A percentile compares a stretch with the other conserved stretches of the same genome.
phyloP scores from a whole-genome alignment of 345 rosid species.

The Syzygium oleosum region DNA sequence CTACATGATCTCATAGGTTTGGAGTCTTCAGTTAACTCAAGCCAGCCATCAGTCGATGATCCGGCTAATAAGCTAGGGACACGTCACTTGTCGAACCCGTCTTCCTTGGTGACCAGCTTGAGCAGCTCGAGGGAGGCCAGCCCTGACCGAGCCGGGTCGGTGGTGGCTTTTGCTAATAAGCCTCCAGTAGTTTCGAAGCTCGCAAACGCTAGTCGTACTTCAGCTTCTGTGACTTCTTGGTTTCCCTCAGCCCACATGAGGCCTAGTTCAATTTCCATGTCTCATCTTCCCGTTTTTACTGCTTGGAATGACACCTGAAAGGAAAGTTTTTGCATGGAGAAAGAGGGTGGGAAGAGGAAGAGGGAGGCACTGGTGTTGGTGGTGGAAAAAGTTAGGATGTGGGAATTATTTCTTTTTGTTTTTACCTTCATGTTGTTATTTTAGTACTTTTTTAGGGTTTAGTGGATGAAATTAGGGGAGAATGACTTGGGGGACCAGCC shows the following conservation, averaged over 20 bases:
- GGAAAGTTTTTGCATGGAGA: not conserved
- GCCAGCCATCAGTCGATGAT: conserved; percentile 23
- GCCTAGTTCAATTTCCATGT: conserved; percentile 35
- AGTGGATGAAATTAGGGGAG: conserved; percentile 4
- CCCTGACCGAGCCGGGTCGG: conserved; percentile 36
- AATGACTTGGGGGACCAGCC: not conserved
- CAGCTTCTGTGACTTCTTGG: conserved; percentile 20
- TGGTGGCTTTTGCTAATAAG: conserved; percentile 39
- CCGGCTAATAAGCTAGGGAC: conserved; percentile 16
- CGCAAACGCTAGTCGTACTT: not conserved
- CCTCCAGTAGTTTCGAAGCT: conserved; percentile 52
- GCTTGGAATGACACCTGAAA: conserved; percentile 59
- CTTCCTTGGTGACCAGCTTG: conserved; percentile 56
- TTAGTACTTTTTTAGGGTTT: not conserved
- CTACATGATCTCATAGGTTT: conserved; percentile 35
- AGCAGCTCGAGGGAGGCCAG: conserved; percentile 64
- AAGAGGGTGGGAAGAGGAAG: not conserved
- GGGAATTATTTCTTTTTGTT: not conserved
- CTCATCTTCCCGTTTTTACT: conserved; percentile 65
- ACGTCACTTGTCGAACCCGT: conserved; percentile 36
- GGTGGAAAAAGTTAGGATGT: not conserved
- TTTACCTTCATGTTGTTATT: not conserved
- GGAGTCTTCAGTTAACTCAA: conserved; percentile 21
- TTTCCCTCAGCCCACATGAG: conserved; percentile 32
- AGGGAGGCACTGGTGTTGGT: not conserved